Conservation (phyloP, 805 yeast species). For the Starmera amethionina region DNA sequence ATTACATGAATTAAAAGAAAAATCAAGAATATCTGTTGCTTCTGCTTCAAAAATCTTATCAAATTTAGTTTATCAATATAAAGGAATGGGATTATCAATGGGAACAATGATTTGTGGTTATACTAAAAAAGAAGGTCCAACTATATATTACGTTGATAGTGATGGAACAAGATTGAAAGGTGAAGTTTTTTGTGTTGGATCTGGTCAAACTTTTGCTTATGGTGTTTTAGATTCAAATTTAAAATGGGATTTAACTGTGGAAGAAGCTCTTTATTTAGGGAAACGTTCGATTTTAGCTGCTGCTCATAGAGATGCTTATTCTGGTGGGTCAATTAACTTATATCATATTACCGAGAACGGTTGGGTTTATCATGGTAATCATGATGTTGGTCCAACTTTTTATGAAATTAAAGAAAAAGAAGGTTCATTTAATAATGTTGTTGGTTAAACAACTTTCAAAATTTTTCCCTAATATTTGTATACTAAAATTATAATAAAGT, state of each 20-base stretch:
- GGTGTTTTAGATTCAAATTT: slow-evolving; percentile 94
- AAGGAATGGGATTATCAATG: slow-evolving; percentile 98
- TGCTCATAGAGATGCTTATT: slow-evolving; percentile 95
- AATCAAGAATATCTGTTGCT: slow-evolving; percentile 90
- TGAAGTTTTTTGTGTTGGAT: slow-evolving; percentile 93
- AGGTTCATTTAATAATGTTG: slow-evolving; percentile 68
- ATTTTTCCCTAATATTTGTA: neutral
- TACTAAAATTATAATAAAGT: too few relatives aligned
- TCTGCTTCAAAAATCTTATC: slow-evolving; percentile 93
- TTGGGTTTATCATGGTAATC: slow-evolving; percentile 94
- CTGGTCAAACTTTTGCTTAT: slow-evolving; percentile 98
- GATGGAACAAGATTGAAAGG: slow-evolving; percentile 96
- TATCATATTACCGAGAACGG: slow-evolving; percentile 91
- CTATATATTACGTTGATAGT: slow-evolving; percentile 91
- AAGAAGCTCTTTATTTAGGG: slow-evolving; percentile 90
- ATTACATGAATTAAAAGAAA: slow-evolving; percentile 86
- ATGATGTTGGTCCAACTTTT: slow-evolving; percentile 82
- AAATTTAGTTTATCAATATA: slow-evolving; percentile 84
- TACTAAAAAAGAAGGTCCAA: slow-evolving; percentile 91
- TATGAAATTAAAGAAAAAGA: slow-evolving; percentile 88
- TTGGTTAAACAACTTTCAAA: neutral
- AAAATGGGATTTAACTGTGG: slow-evolving; percentile 84
- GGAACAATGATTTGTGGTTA: slow-evolving; percentile 99
- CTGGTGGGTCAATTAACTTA: slow-evolving; percentile 93
- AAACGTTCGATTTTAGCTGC: slow-evolving; percentile 96